Evolutionary conservation across 176 grass and related monocot species (phyloP).

Genomic region (Saccharum officinarum): DNA sequence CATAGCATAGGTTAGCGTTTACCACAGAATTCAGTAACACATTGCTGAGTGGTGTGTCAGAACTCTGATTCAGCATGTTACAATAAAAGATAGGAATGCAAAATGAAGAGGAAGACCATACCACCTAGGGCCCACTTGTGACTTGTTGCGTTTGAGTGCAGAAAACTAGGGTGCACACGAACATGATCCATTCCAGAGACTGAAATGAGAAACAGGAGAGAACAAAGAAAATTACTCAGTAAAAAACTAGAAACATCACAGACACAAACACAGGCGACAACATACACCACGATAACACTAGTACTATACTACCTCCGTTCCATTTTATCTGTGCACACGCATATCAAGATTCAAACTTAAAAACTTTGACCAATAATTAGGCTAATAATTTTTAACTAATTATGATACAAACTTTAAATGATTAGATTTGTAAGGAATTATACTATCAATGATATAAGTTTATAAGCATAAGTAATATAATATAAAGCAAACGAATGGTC

Average conservation of each 20-base stretch:
- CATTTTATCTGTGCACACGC: no score
- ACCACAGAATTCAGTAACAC: conserved; percentile 17
- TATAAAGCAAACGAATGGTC: no score
- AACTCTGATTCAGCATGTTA: not conserved
- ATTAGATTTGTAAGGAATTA: no score
- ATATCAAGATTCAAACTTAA: no score
- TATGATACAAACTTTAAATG: no score
- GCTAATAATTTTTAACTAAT: no score
- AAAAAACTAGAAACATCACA: conserved; percentile 3
- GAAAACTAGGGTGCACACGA: conserved; percentile 90
- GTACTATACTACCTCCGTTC: not conserved
- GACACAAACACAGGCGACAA: not conserved
- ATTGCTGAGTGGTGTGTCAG: not conserved
- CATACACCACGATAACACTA: not conserved
- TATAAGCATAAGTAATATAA: no score
- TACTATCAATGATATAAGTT: no score
- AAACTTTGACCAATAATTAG: no score
- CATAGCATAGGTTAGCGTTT: conserved; percentile 24
- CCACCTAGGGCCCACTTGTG: conserved; percentile 99
- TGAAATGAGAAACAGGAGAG: conserved; percentile 44
- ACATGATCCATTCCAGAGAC: conserved; percentile 80
- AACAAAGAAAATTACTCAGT: conserved; percentile 23
- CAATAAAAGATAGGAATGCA: conserved; percentile 7
- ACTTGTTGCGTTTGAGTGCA: conserved; percentile 99
- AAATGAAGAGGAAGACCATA: conserved; percentile 41